These are phyloP conservation scores for Tolypocladium sp. DNA, from an alignment of 2,329 filamentous ascomycete genomes.

Conservation along the genomic window DNA sequence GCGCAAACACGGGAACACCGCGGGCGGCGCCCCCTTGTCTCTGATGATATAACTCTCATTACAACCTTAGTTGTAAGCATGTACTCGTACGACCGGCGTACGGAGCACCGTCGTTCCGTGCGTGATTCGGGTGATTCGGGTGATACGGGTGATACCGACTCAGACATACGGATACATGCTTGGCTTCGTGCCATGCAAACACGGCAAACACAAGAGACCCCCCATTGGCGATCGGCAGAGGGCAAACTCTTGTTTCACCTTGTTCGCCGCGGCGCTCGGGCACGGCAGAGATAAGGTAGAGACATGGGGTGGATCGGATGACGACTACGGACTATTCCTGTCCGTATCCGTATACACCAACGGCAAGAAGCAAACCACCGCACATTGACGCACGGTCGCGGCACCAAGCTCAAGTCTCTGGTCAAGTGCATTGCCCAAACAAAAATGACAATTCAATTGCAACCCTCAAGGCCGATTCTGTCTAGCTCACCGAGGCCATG, in stretches of 20 bases:
- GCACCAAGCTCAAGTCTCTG: background rate
- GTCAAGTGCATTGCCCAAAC: background rate
- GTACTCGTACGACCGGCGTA: background rate
- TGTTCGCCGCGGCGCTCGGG: background rate
- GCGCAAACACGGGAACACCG: background rate
- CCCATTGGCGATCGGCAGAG: background rate
- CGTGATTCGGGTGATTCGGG: background rate
- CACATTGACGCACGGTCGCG: background rate
- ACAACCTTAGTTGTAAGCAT: slow-evolving; percentile 1
- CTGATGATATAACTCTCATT: background rate
- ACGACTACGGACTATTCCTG: background rate
- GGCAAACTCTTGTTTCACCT: background rate
- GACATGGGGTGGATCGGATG: background rate
- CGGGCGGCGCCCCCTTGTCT: background rate
- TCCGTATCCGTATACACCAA: background rate
- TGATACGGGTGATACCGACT: background rate
- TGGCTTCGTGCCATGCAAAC: background rate
- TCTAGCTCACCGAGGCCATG: background rate
- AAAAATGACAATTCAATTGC: background rate
- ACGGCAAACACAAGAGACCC: background rate
- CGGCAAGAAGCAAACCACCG: background rate
- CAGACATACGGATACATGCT: background rate
- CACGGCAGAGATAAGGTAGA: background rate
- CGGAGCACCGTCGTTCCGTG: background rate
- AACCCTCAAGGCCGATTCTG: background rate